Conservation (phyloP, 352 stramenopile species). For the Phytophthora cryptogea region DNA sequence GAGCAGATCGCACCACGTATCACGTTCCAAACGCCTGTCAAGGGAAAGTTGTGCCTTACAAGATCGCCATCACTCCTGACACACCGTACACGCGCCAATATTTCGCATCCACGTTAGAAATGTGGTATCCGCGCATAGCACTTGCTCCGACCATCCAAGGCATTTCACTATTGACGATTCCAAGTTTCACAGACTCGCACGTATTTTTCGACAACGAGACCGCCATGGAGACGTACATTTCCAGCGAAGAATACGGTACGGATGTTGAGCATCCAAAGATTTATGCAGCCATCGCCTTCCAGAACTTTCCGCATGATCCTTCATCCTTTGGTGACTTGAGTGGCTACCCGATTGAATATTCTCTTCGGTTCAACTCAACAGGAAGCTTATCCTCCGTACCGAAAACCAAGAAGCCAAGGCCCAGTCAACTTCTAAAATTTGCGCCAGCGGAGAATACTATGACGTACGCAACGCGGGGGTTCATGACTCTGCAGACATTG, state of each 20-base stretch:
- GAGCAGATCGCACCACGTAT: conserved; percentile 37
- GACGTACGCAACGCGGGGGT: conserved; percentile 62
- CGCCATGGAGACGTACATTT: conserved; percentile 58
- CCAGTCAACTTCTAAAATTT: conserved; percentile 21
- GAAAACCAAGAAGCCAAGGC: conserved; percentile 38
- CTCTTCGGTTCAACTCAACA: conserved; percentile 73
- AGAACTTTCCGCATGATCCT: conserved; percentile 44
- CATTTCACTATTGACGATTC: conserved; percentile 50
- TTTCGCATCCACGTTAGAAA: conserved; percentile 44
- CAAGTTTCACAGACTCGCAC: conserved; percentile 60
- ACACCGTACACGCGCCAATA: conserved; percentile 72
- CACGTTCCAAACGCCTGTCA: conserved; percentile 49
- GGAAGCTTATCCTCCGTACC: conserved; percentile 48
- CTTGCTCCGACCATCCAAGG: conserved; percentile 42
- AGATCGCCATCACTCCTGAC: conserved; percentile 74
- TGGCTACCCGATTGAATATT: conserved; percentile 56
- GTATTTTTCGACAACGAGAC: conserved; percentile 65
- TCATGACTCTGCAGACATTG: conserved; percentile 75
- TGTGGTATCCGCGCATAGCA: conserved; percentile 64
- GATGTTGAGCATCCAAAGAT: conserved; percentile 60
- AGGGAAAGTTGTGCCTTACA: conserved; percentile 68
- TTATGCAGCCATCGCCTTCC: conserved; percentile 69
- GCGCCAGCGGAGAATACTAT: conserved; percentile 26
- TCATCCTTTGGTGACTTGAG: conserved; percentile 40
- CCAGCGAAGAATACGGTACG: conserved; percentile 50